Evolutionary conservation across 495 filamentous ascomycete species (phyloP), one percentile per base, ranked within the genome.

Genomic region (Trichoderma gamsii): DNA sequence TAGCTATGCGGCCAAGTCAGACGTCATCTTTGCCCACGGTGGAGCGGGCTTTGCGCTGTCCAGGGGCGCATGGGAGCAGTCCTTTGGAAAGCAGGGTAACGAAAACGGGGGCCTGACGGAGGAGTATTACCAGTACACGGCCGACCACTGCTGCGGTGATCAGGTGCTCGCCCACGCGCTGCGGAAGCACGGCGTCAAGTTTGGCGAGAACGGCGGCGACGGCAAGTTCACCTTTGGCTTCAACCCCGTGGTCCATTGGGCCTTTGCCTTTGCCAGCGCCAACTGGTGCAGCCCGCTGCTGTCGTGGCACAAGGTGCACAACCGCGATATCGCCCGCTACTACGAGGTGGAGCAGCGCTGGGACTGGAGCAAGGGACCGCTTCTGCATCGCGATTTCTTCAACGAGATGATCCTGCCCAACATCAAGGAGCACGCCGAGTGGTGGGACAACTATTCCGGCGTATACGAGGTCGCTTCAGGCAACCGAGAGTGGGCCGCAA

Each of bases 151-250:
- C 56, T 61, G 56, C 56, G 56, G 56, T 11, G 56, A 61, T 25
- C 56, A 61, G 25, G 56, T 61, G 25, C 56, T 61, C 12, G 56
- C 56, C 16, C 56, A 61, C 56, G 56, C 56, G 11, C 56, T 61
- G 56, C 56, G 56, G 0, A 61, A 61, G 56, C 56, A 61, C 56
- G 56, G 25, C 56, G 25, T 61, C 56, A 61, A 61, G 9, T 61
- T 61, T 61, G 56, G 56, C 56, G 56, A 61, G 56, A 61, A 61
- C 56, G 56, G 56, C 27, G 56, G 56, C 27, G 56, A 61, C 27
- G 56, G 56, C 56, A 61, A 61, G 56, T 61, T 61, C 27, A 61
- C 56, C 2, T 61, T 27, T 27, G 56, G 56, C 25, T 61, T 61
- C 56, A 61, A 61, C 7, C 56, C 56, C 8, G 23, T 61, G 25